A percentile compares a stretch with the other conserved stretches of the same genome.
phyloP scores from a whole-genome alignment of 2,329 filamentous ascomycete species.

The Pseudocercospora cruenta region DNA sequence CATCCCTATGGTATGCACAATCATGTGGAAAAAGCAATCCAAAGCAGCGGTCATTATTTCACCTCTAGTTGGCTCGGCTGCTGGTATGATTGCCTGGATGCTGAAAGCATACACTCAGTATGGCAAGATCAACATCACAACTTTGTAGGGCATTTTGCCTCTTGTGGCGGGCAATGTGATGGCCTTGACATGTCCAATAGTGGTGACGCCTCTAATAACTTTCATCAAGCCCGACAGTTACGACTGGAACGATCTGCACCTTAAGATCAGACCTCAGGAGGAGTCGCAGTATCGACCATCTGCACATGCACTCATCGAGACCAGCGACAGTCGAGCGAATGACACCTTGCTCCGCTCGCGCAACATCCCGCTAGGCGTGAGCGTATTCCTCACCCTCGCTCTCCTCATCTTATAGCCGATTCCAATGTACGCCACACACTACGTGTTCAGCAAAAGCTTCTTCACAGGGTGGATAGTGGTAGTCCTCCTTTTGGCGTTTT shows the following conservation, averaged over 20 bases:
- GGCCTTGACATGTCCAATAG: constrained; percentile 68
- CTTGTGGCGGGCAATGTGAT: constrained; percentile 66
- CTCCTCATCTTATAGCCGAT: constrained; percentile 55
- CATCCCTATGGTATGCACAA: constrained; percentile 37
- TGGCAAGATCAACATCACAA: constrained; percentile 24
- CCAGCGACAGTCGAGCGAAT: constrained; percentile 71
- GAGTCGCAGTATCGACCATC: constrained; percentile 22
- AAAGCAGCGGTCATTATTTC: constrained; percentile 11
- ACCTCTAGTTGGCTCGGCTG: constrained; percentile 58
- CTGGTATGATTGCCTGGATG: constrained; percentile 42
- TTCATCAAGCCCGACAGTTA: constrained; percentile 71
- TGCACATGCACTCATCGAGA: constrained; percentile 58
- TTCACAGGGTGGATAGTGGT: constrained; percentile 53
- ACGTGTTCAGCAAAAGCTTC: constrained; percentile 53
- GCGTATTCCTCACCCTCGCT: constrained; percentile 62
- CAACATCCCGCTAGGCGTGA: constrained; percentile 24
- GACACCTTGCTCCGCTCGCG: constrained; percentile 57
- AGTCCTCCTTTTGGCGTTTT: constrained; percentile 48
- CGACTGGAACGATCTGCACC: constrained; percentile 76
- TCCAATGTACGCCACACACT: constrained; percentile 52
- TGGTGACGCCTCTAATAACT: constrained; percentile 65
- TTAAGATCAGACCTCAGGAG: constrained; percentile 32
- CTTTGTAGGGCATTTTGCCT: constrained; percentile 16
- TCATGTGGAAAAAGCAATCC: constrained; percentile 38
- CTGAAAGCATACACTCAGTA: constrained; percentile 23